phyloP scores from a whole-genome alignment of 2,329 filamentous ascomycete genomes.

The Calycina herbarum region DNA sequence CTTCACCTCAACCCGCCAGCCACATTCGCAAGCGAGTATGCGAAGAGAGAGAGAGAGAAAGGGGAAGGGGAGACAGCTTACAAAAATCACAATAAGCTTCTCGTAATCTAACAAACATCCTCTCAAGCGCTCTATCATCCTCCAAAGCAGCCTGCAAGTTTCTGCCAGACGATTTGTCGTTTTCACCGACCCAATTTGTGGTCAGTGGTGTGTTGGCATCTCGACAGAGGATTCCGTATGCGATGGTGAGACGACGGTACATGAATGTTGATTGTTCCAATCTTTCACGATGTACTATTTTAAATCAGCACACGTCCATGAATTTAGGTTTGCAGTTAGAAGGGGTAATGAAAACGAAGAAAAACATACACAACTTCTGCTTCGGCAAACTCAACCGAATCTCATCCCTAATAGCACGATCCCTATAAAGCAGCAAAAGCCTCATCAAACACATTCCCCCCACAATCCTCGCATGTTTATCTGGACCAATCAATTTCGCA shows the following conservation, averaged over 20 bases:
- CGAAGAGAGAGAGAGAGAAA: not conserved
- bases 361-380: slow-evolving; percentile 14
- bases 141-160: not conserved
- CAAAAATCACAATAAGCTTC: slow-evolving; percentile 20
- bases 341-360: not conserved
- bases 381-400: slow-evolving; percentile 22
- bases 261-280: slow-evolving; percentile 23
- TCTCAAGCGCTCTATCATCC: slow-evolving; percentile 10
- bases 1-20: not conserved
- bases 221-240: slow-evolving; percentile 23
- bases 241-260: slow-evolving; percentile 23
- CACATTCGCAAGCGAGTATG: not conserved
- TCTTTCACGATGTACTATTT: slow-evolving; percentile 20
- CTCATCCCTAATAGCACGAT: slow-evolving; percentile 22
- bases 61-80: slow-evolving; percentile 4
- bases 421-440: slow-evolving; percentile 24
- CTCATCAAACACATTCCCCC: slow-evolving; percentile 24
- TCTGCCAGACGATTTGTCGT: not conserved
- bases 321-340: not conserved
- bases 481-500: slow-evolving; percentile 13
- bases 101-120: slow-evolving; percentile 15
- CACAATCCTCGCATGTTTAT: slow-evolving; percentile 24
- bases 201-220: slow-evolving; percentile 23
- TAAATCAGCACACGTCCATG: not conserved
- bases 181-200: slow-evolving; percentile 20